A percentile compares a stretch with the other conserved stretches of the same genome.
phyloP scores from a whole-genome alignment of 495 filamentous ascomycete genomes.

The Aspergillus sclerotiicarbonarius region DNA sequence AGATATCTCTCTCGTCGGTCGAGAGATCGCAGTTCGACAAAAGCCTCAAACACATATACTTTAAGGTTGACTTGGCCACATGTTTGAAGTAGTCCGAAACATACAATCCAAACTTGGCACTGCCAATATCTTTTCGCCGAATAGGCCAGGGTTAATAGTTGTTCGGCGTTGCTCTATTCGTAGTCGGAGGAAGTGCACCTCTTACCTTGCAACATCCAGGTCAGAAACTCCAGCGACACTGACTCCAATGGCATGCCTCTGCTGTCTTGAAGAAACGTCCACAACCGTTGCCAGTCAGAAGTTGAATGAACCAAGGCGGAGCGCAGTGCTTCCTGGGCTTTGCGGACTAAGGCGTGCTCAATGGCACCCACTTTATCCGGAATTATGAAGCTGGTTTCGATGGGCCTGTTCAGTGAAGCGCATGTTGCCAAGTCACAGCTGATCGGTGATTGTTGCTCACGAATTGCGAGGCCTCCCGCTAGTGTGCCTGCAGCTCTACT shows the following conservation, averaged over 20 bases:
- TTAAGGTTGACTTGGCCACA: constrained; percentile 14
- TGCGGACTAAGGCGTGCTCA: not conserved
- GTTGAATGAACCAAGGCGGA: not conserved
- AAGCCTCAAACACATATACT: constrained; percentile 20
- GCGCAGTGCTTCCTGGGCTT: not conserved
- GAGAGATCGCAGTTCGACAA: constrained; percentile 12
- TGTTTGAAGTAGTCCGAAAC: constrained; percentile 26
- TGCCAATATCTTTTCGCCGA: constrained; percentile 19
- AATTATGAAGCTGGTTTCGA: not conserved
- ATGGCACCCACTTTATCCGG: not conserved
- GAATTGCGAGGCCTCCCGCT: not conserved
- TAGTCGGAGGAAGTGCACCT: not conserved
- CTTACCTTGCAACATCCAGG: constrained; percentile 28
- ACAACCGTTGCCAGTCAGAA: not conserved
- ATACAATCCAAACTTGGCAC: constrained; percentile 18
- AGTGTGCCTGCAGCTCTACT: not conserved
- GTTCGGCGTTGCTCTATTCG: too few relatives aligned
- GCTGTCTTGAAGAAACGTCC: not conserved
- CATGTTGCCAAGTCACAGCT: not conserved
- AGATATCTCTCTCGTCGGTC: constrained; percentile 9
- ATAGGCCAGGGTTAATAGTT: too few relatives aligned
- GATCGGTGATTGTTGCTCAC: not conserved
- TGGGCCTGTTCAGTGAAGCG: not conserved
- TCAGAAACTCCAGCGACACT: constrained; percentile 16
- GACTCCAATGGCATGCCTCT: not conserved